Base-by-base conservation (phyloP, 2,329 filamentous ascomycete species). In the Rutstroemia sp. region DNA sequence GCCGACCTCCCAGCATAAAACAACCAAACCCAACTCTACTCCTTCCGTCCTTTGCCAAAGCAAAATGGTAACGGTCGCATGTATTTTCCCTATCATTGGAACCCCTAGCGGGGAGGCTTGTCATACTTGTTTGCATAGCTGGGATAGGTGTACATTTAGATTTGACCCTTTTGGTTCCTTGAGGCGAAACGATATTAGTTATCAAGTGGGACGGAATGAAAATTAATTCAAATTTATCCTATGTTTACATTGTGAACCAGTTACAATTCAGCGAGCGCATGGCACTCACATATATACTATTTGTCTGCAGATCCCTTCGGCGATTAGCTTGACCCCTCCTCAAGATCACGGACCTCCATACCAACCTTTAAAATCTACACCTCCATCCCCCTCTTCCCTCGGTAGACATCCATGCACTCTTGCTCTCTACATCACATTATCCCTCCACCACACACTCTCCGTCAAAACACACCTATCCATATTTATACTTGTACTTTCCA, bases 11-110 rank as follows among this genome's bases (percentile, higher is more conserved):
- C 54, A 57, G 53, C 58, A 57, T 61, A 44, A n/a, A 17, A 21
- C 48, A 64, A 56, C 45, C 60, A 51, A 55, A 58, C 59, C 49
- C 56, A 48, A 67, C 66, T 68, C 65, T 65, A 65, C 66, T 68
- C 66, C 66, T 67, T 64, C 61, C 57, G 48, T 44, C 57, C 52
- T 48, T 56, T 59, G 60, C 62, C 55, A 61, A 42, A 63, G 57
- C 61, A 45, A 48, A 27, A 16, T 27, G n/a, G 39, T 48, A 44
- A 45, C 34, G 40, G 16, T 44, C 47, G 53, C 47, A 45, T 51
- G 53, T 63, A 61, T 59, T 62, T 59, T 60, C 61, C 59, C 56
- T 51, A 30, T 51, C 51, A 55, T 62, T 42, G 47, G 46, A 44
- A 5, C 39, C 47, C 10, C 38, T 23, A 45, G 17, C 19, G 21